These are phyloP conservation scores for Calonectria montana DNA, from an alignment of 2,329 filamentous ascomycete species.

Conservation along the genomic window DNA sequence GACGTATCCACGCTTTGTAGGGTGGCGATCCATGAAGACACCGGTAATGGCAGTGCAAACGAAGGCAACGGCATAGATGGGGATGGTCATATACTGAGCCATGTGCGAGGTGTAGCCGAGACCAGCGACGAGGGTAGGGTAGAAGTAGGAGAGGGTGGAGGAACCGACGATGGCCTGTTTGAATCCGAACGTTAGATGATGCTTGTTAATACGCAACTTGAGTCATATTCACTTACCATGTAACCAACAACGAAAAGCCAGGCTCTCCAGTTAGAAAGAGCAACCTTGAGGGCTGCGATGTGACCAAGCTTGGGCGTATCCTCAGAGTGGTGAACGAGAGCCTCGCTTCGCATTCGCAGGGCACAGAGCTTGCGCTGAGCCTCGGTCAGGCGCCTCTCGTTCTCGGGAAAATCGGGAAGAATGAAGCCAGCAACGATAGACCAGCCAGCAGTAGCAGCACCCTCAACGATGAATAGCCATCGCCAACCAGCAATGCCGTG, in stretches of 20 bases:
- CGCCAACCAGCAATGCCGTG: conserved; percentile 60
- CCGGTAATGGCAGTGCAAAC: conserved; percentile 60
- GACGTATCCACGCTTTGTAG: conserved; percentile 32
- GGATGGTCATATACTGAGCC: conserved; percentile 51
- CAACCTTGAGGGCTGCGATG: conserved; percentile 22
- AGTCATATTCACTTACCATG: conserved; percentile 23
- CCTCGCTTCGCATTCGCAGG: conserved; percentile 68
- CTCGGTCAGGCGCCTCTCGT: conserved; percentile 63
- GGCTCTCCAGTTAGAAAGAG: conserved; percentile 29
- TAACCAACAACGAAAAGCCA: conserved; percentile 36
- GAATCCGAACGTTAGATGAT: background rate
- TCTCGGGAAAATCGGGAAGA: conserved; percentile 77
- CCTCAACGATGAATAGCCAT: conserved; percentile 68
- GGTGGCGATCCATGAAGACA: conserved; percentile 58
- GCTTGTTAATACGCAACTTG: background rate
- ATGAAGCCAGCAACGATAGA: conserved; percentile 71
- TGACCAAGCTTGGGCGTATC: conserved; percentile 59
- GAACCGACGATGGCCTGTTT: conserved; percentile 45
- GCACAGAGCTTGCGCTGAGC: conserved; percentile 72
- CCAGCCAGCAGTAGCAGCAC: conserved; percentile 70
- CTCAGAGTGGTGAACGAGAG: conserved; percentile 70
- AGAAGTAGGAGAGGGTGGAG: conserved; percentile 48
- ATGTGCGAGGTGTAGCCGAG: conserved; percentile 45
- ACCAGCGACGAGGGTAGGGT: conserved; percentile 47
- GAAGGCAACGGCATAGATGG: conserved; percentile 65